These are phyloP conservation scores for Xylariomycetidae sp. DNA, from an alignment of 2,329 filamentous ascomycete genomes.

Conservation along the genomic window DNA sequence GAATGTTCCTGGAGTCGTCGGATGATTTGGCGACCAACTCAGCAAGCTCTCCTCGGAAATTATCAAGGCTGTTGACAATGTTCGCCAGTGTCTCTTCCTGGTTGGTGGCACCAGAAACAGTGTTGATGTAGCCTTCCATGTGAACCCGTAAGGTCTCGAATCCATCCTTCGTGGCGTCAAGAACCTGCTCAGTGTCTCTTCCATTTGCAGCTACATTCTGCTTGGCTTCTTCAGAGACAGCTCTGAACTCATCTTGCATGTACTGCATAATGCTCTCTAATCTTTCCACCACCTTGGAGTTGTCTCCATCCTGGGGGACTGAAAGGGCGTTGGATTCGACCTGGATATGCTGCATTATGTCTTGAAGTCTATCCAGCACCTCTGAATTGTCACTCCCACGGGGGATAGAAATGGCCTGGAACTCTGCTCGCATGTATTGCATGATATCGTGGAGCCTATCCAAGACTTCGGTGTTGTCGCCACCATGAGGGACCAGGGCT, in stretches of 20 bases:
- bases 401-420: slow-evolving; percentile 52
- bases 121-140: slow-evolving; percentile 76
- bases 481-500: slow-evolving; percentile 33
- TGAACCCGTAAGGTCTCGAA: slow-evolving; percentile 68
- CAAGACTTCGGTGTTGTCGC: slow-evolving; percentile 44
- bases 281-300: slow-evolving; percentile 46
- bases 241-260: slow-evolving; percentile 53
- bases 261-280: slow-evolving; percentile 60
- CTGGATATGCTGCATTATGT: slow-evolving; percentile 57
- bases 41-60: slow-evolving; percentile 60
- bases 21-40: slow-evolving; percentile 48
- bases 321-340: slow-evolving; percentile 55
- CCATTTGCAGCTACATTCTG: slow-evolving; percentile 74
- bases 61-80: slow-evolving; percentile 59
- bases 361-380: slow-evolving; percentile 51
- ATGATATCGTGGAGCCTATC: slow-evolving; percentile 59
- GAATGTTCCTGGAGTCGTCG: slow-evolving; percentile 56
- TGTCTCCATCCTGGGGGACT: slow-evolving; percentile 33
- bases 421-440: slow-evolving; percentile 52
- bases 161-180: slow-evolving; percentile 83
- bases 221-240: slow-evolving; percentile 59
- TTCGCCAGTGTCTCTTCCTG: slow-evolving; percentile 75
- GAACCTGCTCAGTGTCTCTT: slow-evolving; percentile 78
- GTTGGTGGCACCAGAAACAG: slow-evolving; percentile 55
- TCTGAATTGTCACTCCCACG: slow-evolving; percentile 44